Percentiles rank a stretch among this genome's conserved stretches.
Evolutionary conservation across 768 basidiomycete species (phyloP).

Genomic region (Agaricus blazei): DNA sequence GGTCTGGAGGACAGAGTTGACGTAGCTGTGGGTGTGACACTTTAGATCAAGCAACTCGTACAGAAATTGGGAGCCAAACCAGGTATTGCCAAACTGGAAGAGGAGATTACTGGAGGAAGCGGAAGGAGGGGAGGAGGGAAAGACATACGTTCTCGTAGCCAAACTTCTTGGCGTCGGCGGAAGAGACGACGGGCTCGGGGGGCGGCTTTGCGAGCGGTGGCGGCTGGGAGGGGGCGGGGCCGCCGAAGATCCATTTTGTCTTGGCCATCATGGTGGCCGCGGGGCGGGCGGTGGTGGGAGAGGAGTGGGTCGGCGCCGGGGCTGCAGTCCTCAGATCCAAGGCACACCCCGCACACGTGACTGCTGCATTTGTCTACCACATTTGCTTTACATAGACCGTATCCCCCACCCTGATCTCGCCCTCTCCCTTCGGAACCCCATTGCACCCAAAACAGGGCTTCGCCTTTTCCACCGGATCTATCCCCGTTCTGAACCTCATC

Average conservation of each 20-base stretch:
- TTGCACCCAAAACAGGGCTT: constrained; percentile 68
- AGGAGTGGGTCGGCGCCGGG: constrained; percentile 7
- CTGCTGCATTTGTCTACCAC: constrained; percentile 9
- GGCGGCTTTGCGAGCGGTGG: constrained; percentile 21
- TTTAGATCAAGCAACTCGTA: constrained; percentile 3
- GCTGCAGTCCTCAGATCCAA: background rate
- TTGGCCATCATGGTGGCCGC: constrained; percentile 26
- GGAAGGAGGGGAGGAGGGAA: background rate
- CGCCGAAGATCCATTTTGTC: constrained; percentile 34
- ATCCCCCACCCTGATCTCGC: constrained; percentile 60
- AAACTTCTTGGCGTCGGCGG: constrained; percentile 82
- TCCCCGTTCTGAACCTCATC: constrained; percentile 64
- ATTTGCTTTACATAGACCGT: constrained; percentile 43
- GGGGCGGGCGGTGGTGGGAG: background rate
- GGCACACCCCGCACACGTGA: constrained; percentile 13
- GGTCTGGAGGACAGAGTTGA: constrained; percentile 97
- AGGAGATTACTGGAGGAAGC: constrained; percentile 6
- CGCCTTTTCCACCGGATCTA: constrained; percentile 43
- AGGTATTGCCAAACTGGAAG: constrained; percentile 90
- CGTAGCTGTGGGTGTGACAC: constrained; percentile 60
- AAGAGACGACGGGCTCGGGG: constrained; percentile 32
- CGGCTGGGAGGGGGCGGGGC: constrained; percentile 17
- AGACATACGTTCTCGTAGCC: constrained; percentile 92
- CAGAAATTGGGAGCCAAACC: constrained; percentile 38
- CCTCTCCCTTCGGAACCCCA: constrained; percentile 44